These are phyloP conservation scores for Cytospora piceicola DNA, from an alignment of 2,329 filamentous ascomycete species.

Conservation along the genomic window DNA sequence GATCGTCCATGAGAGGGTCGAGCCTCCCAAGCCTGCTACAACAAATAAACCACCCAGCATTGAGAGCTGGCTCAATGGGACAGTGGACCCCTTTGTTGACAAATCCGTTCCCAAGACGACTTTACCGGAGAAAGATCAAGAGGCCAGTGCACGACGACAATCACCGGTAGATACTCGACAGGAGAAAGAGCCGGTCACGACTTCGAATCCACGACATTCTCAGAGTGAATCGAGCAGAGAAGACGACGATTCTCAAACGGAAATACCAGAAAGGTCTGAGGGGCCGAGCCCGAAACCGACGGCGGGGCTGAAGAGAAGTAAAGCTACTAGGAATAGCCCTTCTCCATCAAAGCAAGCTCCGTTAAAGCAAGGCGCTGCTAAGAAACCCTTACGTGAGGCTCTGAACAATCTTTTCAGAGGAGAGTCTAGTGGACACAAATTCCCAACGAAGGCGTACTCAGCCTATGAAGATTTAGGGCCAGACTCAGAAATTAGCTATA, in stretches of 20 bases:
- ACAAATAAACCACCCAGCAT: constrained; percentile 65
- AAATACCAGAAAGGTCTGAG: constrained; percentile 10
- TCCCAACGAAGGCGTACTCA: constrained; percentile 53
- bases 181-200: constrained; percentile 29
- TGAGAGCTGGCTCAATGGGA: constrained; percentile 67
- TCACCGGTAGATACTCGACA: constrained; percentile 35
- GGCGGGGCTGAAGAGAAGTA: constrained; percentile 56
- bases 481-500: constrained; percentile 35
- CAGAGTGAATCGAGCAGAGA: constrained; percentile 1
- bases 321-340: constrained; percentile 56
- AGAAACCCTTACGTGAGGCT: constrained; percentile 60
- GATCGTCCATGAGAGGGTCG: constrained; percentile 64
- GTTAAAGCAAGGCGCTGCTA: constrained; percentile 47
- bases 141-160: constrained; percentile 38
- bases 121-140: constrained; percentile 43
- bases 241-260: constrained; percentile 23
- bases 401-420: constrained; percentile 66
- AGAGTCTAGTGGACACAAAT: constrained; percentile 56
- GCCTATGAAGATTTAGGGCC: constrained; percentile 47
- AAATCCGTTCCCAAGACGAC: constrained; percentile 38
- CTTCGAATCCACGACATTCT: neutral
- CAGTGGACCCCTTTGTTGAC: constrained; percentile 66
- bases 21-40: constrained; percentile 55
- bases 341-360: constrained; percentile 51
- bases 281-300: constrained; percentile 8